Evolutionary conservation across 2,329 filamentous ascomycete species (phyloP), one percentile per base, ranked within the genome.

Genomic region (Colletotrichum higginsianum): DNA sequence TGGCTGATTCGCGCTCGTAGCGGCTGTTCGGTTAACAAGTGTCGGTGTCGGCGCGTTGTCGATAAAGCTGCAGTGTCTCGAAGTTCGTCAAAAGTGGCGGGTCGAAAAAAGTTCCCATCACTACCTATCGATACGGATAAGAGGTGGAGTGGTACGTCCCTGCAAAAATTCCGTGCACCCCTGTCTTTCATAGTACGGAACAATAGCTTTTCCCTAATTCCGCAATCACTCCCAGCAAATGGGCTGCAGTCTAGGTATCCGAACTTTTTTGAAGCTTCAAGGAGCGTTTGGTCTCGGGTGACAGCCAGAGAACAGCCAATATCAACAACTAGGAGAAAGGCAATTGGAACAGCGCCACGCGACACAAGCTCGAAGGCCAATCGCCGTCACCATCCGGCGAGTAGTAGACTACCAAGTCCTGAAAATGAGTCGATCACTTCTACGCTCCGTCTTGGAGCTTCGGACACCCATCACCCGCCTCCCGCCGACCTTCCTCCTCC

Each of bases 391-490:
- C 13, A 3, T 21, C 12, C 18, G 11, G 40, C 61, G 23, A 63
- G 23, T 16, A 18, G 21, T 4, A 35, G 16, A 49, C 12, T 15
- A 15, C n/a, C 60, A 49, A 9, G 23, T 15, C 18, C n/a, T 21
- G 35, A 77, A 55, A 57, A 89, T 90, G 88, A 89, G 87, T 79
- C 86, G 89, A 79, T 86, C 88, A 74, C 82, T 93, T 73, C 85
- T 92, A 76, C 88, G 89, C 84, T 91, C 90, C 82, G 82, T 90
- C 57, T 80, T 90, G 82, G 90, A 91, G 85, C 85, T 91, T 63
- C 86, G 88, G 76, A 81, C 84, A 66, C 81, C 86, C 61, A 75
- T 80, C 53, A 77, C 80, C 21, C 80, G 80, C 21, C 81, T 89
- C 8, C 86, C 68, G 46, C 71, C 61, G 50, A 66, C 58, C 67